Evolutionary conservation across 768 basidiomycete genomes (phyloP).

Genomic region (Lentinus brumalis): DNA sequence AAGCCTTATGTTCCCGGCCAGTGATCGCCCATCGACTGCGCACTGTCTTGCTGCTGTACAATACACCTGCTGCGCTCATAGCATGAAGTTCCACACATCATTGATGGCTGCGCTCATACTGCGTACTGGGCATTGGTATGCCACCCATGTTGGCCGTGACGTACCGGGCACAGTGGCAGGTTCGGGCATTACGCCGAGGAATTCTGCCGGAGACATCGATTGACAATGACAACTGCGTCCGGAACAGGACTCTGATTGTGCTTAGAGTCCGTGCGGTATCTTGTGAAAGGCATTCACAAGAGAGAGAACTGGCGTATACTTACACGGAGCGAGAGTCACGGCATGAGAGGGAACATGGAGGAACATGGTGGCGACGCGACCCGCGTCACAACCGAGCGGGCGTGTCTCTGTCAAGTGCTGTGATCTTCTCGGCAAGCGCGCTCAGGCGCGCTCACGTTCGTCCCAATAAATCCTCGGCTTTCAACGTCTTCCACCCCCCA

Average conservation of each 20-base stretch:
- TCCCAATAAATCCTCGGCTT: conserved; percentile 12
- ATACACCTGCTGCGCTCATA: conserved; percentile 1
- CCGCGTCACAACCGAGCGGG: conserved; percentile 3
- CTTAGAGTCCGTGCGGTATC: background rate
- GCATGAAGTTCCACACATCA: background rate
- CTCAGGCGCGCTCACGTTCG: background rate
- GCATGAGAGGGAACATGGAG: no score
- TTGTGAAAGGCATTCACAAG: no score
- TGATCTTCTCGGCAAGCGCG: background rate
- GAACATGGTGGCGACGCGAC: no score
- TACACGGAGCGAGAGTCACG: no score
- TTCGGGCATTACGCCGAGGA: background rate
- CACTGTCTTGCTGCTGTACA: conserved; percentile 2
- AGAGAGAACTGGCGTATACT: no score
- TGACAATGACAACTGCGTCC: background rate
- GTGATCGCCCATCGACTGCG: conserved; percentile 22
- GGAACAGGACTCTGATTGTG: background rate
- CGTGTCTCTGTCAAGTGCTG: background rate
- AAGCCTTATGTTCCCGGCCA: conserved; percentile 59
- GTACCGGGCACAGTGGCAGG: background rate
- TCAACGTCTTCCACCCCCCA: conserved; percentile 3
- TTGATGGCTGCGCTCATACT: background rate
- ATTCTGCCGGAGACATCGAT: background rate
- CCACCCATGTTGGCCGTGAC: background rate
- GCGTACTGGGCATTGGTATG: background rate